phyloP scores from a whole-genome alignment of 768 basidiomycete species.

The Lactifluus rugatus region DNA sequence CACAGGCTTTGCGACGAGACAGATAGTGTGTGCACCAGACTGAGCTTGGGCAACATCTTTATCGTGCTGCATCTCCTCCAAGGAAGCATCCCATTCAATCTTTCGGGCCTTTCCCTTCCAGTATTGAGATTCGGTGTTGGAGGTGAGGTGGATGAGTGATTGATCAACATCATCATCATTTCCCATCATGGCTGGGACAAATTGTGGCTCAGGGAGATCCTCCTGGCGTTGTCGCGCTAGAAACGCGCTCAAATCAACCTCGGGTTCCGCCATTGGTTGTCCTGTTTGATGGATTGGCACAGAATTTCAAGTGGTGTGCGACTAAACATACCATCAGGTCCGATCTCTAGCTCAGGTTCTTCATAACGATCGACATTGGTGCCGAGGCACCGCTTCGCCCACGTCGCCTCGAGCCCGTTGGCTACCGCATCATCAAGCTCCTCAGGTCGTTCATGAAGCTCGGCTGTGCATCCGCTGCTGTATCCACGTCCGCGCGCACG shows the following conservation, averaged over 20 bases:
- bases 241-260: constrained; percentile 61
- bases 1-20: not conserved
- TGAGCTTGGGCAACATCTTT: constrained; percentile 68
- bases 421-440: constrained; percentile 39
- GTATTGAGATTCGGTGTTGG: constrained; percentile 23
- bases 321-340: constrained; percentile 50
- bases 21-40: constrained; percentile 40
- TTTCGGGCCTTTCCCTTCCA: constrained; percentile 56
- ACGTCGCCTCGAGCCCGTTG: constrained; percentile 41
- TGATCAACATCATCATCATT: constrained; percentile 52
- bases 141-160: constrained; percentile 44
- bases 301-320: not conserved
- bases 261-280: constrained; percentile 57
- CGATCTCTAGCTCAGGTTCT: constrained; percentile 60
- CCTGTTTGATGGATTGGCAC: constrained; percentile 30
- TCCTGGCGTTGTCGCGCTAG: constrained; percentile 51
- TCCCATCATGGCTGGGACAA: constrained; percentile 25
- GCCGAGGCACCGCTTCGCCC: constrained; percentile 46
- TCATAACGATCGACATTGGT: constrained; percentile 68
- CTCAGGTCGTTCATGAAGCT: constrained; percentile 42
- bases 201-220: constrained; percentile 22
- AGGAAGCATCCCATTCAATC: constrained; percentile 57
- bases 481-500: constrained; percentile 59
- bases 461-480: constrained; percentile 52
- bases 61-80: constrained; percentile 58